These are phyloP conservation scores for Pulveroboletus sp. DNA, from an alignment of 768 basidiomycete genomes.

Conservation along the genomic window DNA sequence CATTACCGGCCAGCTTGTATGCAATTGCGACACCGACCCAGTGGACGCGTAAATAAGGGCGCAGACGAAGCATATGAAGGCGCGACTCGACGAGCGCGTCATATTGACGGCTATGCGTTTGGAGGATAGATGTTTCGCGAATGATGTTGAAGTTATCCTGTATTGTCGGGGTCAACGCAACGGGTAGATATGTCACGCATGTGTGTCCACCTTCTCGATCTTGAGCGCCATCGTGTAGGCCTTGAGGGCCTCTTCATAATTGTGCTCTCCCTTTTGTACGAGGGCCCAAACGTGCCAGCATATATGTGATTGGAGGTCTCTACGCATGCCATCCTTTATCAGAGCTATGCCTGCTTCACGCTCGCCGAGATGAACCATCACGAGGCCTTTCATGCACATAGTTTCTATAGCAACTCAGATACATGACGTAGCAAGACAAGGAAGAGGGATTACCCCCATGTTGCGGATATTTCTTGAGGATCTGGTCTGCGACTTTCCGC, in stretches of 20 bases:
- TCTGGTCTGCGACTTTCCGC: constrained; percentile 84
- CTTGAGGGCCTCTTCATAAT: constrained; percentile 90
- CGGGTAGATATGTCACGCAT: background rate
- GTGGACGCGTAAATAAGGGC: constrained; percentile 79
- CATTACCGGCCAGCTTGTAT: constrained; percentile 76
- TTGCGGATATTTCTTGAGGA: constrained; percentile 92
- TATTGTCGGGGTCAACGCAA: background rate
- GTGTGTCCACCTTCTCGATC: constrained; percentile 73
- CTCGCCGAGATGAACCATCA: constrained; percentile 73
- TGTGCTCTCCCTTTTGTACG: constrained; percentile 89
- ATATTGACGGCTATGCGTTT: constrained; percentile 81
- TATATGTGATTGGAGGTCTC: constrained; percentile 86
- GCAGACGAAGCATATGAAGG: constrained; percentile 68
- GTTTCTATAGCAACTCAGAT: constrained; percentile 57
- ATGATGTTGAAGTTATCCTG: constrained; percentile 95
- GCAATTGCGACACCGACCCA: constrained; percentile 91
- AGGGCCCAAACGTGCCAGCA: constrained; percentile 98
- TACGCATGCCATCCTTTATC: constrained; percentile 76
- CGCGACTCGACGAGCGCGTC: constrained; percentile 78
- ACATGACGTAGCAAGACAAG: background rate
- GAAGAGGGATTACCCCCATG: constrained; percentile 73
- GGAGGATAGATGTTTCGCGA: constrained; percentile 83
- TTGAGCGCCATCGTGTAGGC: constrained; percentile 86
- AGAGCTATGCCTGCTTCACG: constrained; percentile 79
- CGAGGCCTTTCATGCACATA: constrained; percentile 91